A percentile compares a stretch with the other conserved stretches of the same genome.
Conservation (phyloP, 345 rosid species). For the Bruguiera gymnorhiza region DNA sequence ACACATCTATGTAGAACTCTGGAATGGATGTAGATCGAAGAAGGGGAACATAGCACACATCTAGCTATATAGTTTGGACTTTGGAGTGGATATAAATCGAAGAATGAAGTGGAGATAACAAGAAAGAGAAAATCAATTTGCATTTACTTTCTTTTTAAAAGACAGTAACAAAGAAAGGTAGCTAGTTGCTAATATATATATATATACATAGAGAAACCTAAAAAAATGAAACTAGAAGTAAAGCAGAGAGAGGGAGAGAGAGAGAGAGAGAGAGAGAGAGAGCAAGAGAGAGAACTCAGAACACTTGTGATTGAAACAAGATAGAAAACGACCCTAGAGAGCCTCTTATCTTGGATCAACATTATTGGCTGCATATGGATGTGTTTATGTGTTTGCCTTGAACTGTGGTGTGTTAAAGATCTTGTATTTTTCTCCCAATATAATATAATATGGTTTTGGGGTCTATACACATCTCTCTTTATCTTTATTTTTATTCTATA, state of each 20-base stretch:
- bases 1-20: no score
- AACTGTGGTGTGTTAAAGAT: slow-evolving; percentile 17
- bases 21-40: no score
- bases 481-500: no score
- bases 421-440: slow-evolving; percentile 7
- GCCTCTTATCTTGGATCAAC: background rate
- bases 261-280: background rate
- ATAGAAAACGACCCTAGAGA: background rate
- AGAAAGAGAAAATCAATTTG: background rate
- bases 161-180: background rate
- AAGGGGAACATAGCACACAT: no score
- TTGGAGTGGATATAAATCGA: background rate
- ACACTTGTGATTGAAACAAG: background rate
- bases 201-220: background rate
- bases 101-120: background rate
- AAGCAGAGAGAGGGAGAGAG: background rate
- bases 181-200: background rate
- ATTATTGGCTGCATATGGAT: slow-evolving; percentile 7
- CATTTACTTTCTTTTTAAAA: background rate
- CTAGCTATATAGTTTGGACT: no score
- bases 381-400: slow-evolving; percentile 15
- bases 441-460: background rate
- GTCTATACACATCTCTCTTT: background rate
- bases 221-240: background rate
- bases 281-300: background rate